Percentiles rank a stretch among this genome's conserved stretches.
Conservation (phyloP, 306 rosid species). For the Inga leiocalycina region DNA sequence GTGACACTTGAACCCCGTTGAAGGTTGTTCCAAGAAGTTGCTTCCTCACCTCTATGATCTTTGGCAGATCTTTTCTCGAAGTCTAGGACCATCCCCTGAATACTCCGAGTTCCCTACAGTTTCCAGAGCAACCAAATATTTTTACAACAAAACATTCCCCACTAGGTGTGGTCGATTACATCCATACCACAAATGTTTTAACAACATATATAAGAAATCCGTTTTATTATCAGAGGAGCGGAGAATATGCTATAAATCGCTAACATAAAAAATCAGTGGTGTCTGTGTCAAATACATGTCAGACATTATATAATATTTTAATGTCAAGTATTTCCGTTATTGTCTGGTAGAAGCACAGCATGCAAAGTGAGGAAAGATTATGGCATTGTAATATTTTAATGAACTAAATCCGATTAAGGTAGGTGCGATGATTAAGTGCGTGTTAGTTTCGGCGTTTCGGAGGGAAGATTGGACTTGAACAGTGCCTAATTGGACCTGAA, state of each 20-base stretch:
- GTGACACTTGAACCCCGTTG: constrained; percentile 7
- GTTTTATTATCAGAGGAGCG: neutral
- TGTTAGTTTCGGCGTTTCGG: no score
- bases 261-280: neutral
- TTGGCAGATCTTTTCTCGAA: constrained; percentile 14
- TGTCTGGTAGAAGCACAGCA: constrained; percentile 6
- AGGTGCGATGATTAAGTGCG: neutral
- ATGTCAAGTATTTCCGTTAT: neutral
- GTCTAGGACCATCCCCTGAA: constrained; percentile 63
- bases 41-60: constrained; percentile 23
- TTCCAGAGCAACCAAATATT: neutral
- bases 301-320: neutral
- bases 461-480: no score
- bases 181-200: no score
- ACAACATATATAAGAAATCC: neutral
- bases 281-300: neutral
- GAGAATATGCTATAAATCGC: neutral
- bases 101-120: constrained; percentile 43
- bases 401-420: neutral
- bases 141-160: no score
- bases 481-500: no score
- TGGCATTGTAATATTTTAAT: neutral
- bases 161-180: no score
- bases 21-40: constrained; percentile 33
- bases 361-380: constrained; percentile 6